Evolutionary conservation across 371 early-diverging fungal species (phyloP), one percentile per base, ranked within the genome.

Genomic region (Syncephalastrum monosporum): DNA sequence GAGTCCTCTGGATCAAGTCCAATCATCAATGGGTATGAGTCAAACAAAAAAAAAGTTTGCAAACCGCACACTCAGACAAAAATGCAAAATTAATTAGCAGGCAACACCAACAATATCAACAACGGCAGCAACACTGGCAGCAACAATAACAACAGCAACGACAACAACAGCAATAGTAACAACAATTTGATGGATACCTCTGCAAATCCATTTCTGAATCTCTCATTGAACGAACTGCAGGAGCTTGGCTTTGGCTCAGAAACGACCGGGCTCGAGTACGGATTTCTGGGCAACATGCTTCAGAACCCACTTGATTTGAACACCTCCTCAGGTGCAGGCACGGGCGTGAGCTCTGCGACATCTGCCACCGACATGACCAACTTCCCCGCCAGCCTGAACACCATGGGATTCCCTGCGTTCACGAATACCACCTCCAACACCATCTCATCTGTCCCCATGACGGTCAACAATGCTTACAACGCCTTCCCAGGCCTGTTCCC

Each of bases 221-320:
- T 42, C 5, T 52, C 55, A 43, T 5, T 59, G 42, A 56, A 58
- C 38, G 21, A 41, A 6, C 38, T 50, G 21, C 64, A 63, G 29
- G 75, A 74, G 55, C 53, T 74, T 44, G 78, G 72, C 21, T 77
- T 77, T 60, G 73, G 73, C 4, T 74, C 78, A 48, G 75, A 74
- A 60, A 68, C 78, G 25, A 63, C 75, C 23, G 78, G 78, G 2
- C 59, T 77, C 15, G 78, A 77, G 56, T 77, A 77, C 54, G 71
- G 72, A 7, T 64, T 77, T 47, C 48, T 77, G 23, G 72, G 75
- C 2, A 77, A 74, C 47, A 77, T 77, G 77, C 43, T 65, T 19
- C 64, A 69, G 52, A 57, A 59, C 23, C 66, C 66, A 23, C 45
- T 60, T 29, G 64, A 64, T 51, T 47, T 64, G 8, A 42, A 24